Conservation (phyloP, 2,329 filamentous ascomycete species). For the Aurifilum marmelostoma region DNA sequence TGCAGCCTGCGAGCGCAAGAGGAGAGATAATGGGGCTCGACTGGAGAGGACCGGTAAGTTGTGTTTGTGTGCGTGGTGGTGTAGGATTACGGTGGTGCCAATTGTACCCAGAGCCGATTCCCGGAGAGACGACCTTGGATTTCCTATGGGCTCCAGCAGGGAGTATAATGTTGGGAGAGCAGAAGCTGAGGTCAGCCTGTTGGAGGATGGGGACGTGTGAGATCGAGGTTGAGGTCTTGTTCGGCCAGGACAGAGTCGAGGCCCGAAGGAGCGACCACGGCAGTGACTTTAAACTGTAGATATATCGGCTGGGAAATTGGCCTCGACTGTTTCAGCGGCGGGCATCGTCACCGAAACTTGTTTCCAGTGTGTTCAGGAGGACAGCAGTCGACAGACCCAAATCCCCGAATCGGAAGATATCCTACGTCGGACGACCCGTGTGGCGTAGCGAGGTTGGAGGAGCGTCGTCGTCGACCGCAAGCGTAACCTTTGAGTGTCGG, state of each 20-base stretch:
- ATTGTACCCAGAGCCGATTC: constrained; percentile 11
- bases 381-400: constrained; percentile 23
- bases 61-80: constrained; percentile 20
- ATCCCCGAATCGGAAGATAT: constrained; percentile 18
- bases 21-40: constrained; percentile 16
- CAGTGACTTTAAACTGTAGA: constrained; percentile 18
- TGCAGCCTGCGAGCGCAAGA: constrained; percentile 21
- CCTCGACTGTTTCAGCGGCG: constrained; percentile 28
- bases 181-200: constrained; percentile 9
- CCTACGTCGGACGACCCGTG: constrained; percentile 20
- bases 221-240: constrained; percentile 8
- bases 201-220: neutral
- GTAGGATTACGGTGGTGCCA: constrained; percentile 22
- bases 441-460: constrained; percentile 3
- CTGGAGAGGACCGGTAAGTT: constrained; percentile 12
- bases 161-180: neutral
- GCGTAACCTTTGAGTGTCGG: constrained; percentile 17
- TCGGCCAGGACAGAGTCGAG: constrained; percentile 18
- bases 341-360: constrained; percentile 21
- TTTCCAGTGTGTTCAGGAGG: constrained; percentile 21
- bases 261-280: constrained; percentile 19
- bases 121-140: neutral
- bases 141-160: neutral
- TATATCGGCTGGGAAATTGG: constrained; percentile 18
- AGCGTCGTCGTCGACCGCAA: constrained; percentile 1